Base-by-base conservation (phyloP, 2,329 filamentous ascomycete genomes). In the Metarhizium brunneum region DNA sequence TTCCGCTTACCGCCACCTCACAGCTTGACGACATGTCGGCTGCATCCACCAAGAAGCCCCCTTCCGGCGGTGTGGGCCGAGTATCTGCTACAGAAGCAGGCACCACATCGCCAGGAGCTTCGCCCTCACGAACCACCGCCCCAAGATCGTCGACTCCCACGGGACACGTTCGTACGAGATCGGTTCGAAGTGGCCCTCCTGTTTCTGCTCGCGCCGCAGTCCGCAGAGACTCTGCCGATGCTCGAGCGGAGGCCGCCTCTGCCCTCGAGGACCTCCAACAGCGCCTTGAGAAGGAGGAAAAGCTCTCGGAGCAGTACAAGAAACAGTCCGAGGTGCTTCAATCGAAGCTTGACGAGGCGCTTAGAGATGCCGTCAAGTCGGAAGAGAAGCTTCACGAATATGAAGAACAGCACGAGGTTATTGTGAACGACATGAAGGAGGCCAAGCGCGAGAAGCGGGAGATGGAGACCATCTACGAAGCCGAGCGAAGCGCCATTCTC, bases 391-490 rank as follows among this genome's bases (percentile, higher is more conserved):
- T 88, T 49, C 92, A 96, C 68, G 92, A 96, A 71, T 85, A 84
- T 65, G 91, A 94, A 59, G 89, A 92, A 69, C 85, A 86, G 66
- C 82, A 92, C 57, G 91, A 96, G 70, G 76, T 81, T 7, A 77
- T 97, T 54, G 84, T 85, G 66, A 91, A 89, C 64, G 90, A 95
- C 66, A 92, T 94, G 73, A 84, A 89, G 63, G 92, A 97, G 63
- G 80, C 86, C 55, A 83, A 86, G 35, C 83, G 91, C 60, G 87
- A 95, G 71, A 88, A 90, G 66, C 84, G 92, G 60, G 94, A 99
- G 69, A 85, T 96, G 75, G 92, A 96, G 71, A 85, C 86, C 60
- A 92, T 95, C 61, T 95, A 96, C 69, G 92, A 97, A 70, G 85
- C 88, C 48, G 94, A 99, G 73, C 84, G 90, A 60, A 89, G 86